These are phyloP conservation scores for Naegleria fowleri DNA, from an alignment of 208 protist genomes.

Conservation along the genomic window DNA sequence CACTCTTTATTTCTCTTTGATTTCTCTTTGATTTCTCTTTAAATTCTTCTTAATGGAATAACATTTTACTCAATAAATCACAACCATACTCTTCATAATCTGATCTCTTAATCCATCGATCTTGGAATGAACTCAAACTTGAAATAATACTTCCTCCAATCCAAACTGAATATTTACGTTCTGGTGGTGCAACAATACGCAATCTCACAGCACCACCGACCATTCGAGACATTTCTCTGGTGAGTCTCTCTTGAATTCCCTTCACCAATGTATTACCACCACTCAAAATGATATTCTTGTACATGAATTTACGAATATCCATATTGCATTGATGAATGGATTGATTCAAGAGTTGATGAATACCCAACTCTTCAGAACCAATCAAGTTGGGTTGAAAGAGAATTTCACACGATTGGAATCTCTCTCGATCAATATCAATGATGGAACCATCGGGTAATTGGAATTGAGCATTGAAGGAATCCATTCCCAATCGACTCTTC, in stretches of 20 bases:
- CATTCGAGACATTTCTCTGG: not conserved
- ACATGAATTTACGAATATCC: conserved; percentile 51
- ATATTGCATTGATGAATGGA: conserved; percentile 93
- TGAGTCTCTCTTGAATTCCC: not conserved
- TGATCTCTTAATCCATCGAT: conserved; percentile 27
- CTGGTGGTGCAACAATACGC: conserved; percentile 28
- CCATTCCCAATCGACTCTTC: too few species aligned
- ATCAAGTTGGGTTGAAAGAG: conserved; percentile 92
- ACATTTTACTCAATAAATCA: not conserved
- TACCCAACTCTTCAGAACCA: conserved; percentile 81
- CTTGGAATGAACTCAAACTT: conserved; percentile 68
- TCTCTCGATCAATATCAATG: conserved; percentile 71
- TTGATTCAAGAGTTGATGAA: conserved; percentile 90
- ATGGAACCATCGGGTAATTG: conserved; percentile 64
- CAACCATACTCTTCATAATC: not conserved
- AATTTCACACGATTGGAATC: conserved; percentile 85
- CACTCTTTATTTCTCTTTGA: too few species aligned
- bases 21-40: too few species aligned
- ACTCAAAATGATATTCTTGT: not conserved
- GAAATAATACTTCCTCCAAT: conserved; percentile 84
- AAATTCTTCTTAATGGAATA: not conserved
- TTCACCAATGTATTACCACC: not conserved
- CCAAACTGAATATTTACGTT: conserved; percentile 70
- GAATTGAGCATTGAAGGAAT: not conserved
- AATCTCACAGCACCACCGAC: not conserved